Conservation (phyloP, 306 rosid species). For the Acacia crassicarpa region DNA sequence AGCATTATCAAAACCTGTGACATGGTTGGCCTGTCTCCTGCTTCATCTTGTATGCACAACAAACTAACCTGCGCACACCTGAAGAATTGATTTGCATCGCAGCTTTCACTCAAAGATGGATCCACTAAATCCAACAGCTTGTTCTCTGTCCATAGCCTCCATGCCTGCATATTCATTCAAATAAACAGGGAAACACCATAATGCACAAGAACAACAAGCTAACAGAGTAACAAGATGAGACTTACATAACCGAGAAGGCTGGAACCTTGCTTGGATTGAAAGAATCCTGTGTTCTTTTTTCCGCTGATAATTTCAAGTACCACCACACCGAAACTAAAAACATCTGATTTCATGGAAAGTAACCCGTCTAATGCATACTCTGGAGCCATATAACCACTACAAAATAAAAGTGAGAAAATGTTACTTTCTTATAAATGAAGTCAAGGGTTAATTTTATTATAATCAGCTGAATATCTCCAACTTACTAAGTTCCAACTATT, state of each 20-base stretch:
- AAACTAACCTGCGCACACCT: conserved; percentile 38
- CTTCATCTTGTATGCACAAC: conserved; percentile 49
- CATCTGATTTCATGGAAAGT: conserved; percentile 50
- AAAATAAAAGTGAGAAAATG: background rate
- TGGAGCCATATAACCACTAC: conserved; percentile 48
- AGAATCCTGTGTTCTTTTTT: conserved; percentile 41
- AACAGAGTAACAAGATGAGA: background rate
- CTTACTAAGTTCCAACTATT: conserved; percentile 31
- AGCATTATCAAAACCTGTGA: conserved; percentile 36
- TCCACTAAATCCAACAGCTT: conserved; percentile 46
- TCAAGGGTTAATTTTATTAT: background rate
- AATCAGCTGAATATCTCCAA: background rate
- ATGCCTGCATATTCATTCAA: conserved; percentile 28
- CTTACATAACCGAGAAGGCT: conserved; percentile 53
- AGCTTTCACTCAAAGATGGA: conserved; percentile 32
- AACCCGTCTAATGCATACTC: conserved; percentile 40
- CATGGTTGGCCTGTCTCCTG: conserved; percentile 44
- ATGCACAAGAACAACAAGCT: background rate
- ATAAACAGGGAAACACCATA: background rate
- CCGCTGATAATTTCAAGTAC: conserved; percentile 54
- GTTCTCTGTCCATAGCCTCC: conserved; percentile 40
- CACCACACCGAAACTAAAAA: conserved; percentile 52
- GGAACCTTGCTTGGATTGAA: conserved; percentile 27
- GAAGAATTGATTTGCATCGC: conserved; percentile 22
- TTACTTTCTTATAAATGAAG: background rate